Evolutionary conservation across 805 yeast genomes (phyloP), one percentile per base, ranked within the genome.

Genomic region (Kodamaea laetipori): DNA sequence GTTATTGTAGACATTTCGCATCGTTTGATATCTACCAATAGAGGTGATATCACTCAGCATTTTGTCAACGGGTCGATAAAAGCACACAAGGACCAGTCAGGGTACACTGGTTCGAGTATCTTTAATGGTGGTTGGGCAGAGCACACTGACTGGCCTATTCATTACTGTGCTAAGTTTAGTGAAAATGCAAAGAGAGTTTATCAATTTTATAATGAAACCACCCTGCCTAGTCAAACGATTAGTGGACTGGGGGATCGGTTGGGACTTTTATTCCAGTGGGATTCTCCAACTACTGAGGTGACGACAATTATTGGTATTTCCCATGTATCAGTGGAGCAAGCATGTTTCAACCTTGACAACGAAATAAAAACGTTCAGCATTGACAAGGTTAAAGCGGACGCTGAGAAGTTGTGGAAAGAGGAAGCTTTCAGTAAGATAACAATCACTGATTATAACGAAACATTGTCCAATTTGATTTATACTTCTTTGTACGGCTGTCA

Each of bases 41-140:
- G 67, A 41, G 62, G 67, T 4, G 58, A 59, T 56, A 62, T 67
- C 66, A 54, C 64, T 4, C 67, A 64, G 39, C 47, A 57, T 32
- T 57, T 62, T 41, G 55, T 52, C 13, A 53, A 55, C 38, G 64
- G 66, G 2, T 44, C 57, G 2, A 41, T 60, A 17, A 47, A 42
- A 9, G 53, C 57, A 27, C 46, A 50, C 2, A 28, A 19, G 3
- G 47, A 48, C 27, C 30, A 38, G n/a, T 26, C 43, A 10, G 53
- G 52, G 2, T 63, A 64, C 46, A 40, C 50, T 5, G 68, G 68
- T 1, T 25, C 50, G n/a, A 49, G 58, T 1, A 50, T 59, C 3
- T 50, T 61, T 19, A 48, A 50, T 10, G 63, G 64, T 16, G 70
- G 70, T 4, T 62, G 67, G 67, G 65, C 63, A 9, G 54, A 55